phyloP scores from a whole-genome alignment of 257 asterid genomes.

The Osmanthus fragrans region DNA sequence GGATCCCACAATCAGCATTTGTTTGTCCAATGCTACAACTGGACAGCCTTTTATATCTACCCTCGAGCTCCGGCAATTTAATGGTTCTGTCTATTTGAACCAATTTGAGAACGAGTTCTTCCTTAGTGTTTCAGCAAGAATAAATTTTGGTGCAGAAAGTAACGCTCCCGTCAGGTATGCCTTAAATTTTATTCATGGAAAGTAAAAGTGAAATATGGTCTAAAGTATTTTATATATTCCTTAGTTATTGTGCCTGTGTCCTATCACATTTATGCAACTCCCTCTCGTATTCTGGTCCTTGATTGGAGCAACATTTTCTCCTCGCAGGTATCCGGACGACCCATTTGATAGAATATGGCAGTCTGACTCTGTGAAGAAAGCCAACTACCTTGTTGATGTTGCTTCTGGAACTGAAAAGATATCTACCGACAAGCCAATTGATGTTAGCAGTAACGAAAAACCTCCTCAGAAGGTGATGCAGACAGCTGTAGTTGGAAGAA shows the following conservation, averaged over 20 bases:
- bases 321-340: slow-evolving; percentile 85
- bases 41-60: slow-evolving; percentile 95
- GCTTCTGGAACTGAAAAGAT: slow-evolving; percentile 88
- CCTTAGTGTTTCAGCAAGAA: slow-evolving; percentile 88
- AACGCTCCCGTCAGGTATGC: slow-evolving; percentile 77
- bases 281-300: slow-evolving; percentile 1
- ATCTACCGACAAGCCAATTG: slow-evolving; percentile 71
- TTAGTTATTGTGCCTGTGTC: too few relatives aligned
- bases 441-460: slow-evolving; percentile 55
- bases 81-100: slow-evolving; percentile 76
- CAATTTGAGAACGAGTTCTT: slow-evolving; percentile 68
- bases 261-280: background rate
- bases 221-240: background rate
- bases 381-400: slow-evolving; percentile 94
- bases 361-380: slow-evolving; percentile 77
- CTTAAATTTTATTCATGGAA: background rate
- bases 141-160: slow-evolving; percentile 85
- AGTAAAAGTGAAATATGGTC: background rate
- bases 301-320: slow-evolving; percentile 1
- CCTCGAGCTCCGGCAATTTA: slow-evolving; percentile 91
- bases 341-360: slow-evolving; percentile 94
- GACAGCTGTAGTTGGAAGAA: slow-evolving; percentile 98
- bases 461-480: slow-evolving; percentile 98
- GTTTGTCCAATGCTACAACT: slow-evolving; percentile 97
- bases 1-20: slow-evolving; percentile 71